These are phyloP conservation scores for Talaromyces ruber DNA, from an alignment of 495 filamentous ascomycete genomes.

Conservation along the genomic window DNA sequence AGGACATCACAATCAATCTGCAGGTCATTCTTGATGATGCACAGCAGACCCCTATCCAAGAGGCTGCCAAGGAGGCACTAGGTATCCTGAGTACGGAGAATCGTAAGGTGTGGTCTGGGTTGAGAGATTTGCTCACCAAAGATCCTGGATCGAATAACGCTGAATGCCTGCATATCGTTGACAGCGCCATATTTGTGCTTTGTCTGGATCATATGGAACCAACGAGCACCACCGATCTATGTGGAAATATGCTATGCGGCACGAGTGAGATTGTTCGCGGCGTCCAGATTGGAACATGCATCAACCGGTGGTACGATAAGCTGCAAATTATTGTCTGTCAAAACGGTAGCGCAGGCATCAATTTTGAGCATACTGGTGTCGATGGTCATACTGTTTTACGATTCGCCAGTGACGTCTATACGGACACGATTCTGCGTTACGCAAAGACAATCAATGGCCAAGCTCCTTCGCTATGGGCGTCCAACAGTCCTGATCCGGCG, in stretches of 20 bases:
- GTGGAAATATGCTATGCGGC: slow-evolving; percentile 97
- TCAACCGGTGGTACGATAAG: slow-evolving; percentile 98
- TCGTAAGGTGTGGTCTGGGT: slow-evolving; percentile 85
- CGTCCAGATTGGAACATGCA: slow-evolving; percentile 94
- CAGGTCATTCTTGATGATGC: slow-evolving; percentile 91
- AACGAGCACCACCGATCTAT: slow-evolving; percentile 65
- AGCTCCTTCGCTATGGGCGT: slow-evolving; percentile 86
- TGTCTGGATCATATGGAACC: slow-evolving; percentile 92
- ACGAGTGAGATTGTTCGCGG: slow-evolving; percentile 86
- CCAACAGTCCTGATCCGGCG: slow-evolving; percentile 80
- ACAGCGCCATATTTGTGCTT: slow-evolving; percentile 86
- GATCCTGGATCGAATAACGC: slow-evolving; percentile 88
- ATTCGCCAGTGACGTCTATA: slow-evolving; percentile 94
- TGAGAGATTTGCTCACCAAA: slow-evolving; percentile 81
- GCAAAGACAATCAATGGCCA: slow-evolving; percentile 93
- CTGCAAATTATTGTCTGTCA: slow-evolving; percentile 99
- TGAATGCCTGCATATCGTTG: slow-evolving; percentile 88
- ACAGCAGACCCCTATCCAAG: slow-evolving; percentile 77
- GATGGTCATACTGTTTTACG: slow-evolving; percentile 95
- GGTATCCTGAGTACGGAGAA: slow-evolving; percentile 96
- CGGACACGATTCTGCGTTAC: slow-evolving; percentile 95
- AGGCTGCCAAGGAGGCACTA: slow-evolving; percentile 87
- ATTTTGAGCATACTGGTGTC: slow-evolving; percentile 97
- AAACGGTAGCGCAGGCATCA: slow-evolving; percentile 96
- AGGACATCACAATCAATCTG: slow-evolving; percentile 85